Percentiles rank a stretch among this genome's conserved stretches.
phyloP scores from a whole-genome alignment of 2,329 filamentous ascomycete species.

The Lojkania enalia region DNA sequence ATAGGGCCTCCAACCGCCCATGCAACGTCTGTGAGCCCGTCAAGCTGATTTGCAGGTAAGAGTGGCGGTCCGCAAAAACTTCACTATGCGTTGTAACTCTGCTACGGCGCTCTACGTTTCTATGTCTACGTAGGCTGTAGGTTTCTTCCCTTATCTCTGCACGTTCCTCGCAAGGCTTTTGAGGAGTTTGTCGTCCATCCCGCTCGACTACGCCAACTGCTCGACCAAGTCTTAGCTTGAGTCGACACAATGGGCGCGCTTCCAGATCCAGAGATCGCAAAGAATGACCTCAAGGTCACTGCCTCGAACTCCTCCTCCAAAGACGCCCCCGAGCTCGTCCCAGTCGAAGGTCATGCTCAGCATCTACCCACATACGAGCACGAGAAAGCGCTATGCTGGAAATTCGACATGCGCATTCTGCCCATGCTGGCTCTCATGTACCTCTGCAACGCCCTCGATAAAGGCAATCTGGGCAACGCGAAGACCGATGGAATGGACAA shows the following conservation, averaged over 20 bases:
- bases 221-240: too few species aligned
- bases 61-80: neutral
- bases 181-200: too few species aligned
- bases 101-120: too few species aligned
- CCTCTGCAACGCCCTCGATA: constrained; percentile 53
- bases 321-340: constrained; percentile 23
- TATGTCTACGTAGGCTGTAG: too few species aligned
- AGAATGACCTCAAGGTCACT: constrained; percentile 32
- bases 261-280: constrained; percentile 34
- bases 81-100: neutral
- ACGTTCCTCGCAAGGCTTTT: too few species aligned
- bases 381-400: constrained; percentile 53
- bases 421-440: constrained; percentile 64
- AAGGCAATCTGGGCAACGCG: constrained; percentile 47
- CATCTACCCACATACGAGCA: constrained; percentile 42
- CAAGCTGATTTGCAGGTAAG: neutral
- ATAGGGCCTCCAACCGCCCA: neutral
- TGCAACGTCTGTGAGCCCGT: neutral
- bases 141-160: too few species aligned
- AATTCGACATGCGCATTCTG: constrained; percentile 59
- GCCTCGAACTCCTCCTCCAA: constrained; percentile 33
- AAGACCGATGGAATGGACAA: constrained; percentile 52
- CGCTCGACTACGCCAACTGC: too few species aligned
- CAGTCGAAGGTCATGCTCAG: constrained; percentile 30
- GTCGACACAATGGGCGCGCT: constrained; percentile 25